Percentiles rank a stretch among this genome's conserved stretches.
Conservation (phyloP, 441 rosid genomes). For the Hura crepitans region DNA sequence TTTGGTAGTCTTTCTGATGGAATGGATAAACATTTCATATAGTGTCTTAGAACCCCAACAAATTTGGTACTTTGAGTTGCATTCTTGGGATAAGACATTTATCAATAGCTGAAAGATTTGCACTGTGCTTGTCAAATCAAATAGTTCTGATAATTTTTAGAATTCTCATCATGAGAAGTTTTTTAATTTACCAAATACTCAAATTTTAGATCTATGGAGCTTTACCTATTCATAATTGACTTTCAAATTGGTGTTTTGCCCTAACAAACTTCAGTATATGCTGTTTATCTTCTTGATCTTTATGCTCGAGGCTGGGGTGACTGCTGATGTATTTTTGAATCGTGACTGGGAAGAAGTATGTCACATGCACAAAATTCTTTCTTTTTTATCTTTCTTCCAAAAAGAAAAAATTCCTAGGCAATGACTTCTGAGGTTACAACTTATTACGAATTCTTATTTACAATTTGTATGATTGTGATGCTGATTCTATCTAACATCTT, state of each 20-base stretch:
- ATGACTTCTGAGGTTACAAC: constrained; percentile 4
- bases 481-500: constrained; percentile 20
- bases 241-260: constrained; percentile 15
- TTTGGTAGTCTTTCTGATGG: background rate
- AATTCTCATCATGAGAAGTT: background rate
- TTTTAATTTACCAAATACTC: background rate
- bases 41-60: background rate
- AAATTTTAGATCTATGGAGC: background rate
- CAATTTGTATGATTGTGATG: background rate
- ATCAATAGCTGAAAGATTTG: background rate
- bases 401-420: background rate
- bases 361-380: background rate
- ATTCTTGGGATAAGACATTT: background rate
- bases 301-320: constrained; percentile 75
- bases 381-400: background rate
- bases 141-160: background rate
- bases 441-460: constrained; percentile 4
- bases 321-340: constrained; percentile 67
- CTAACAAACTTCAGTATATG: constrained; percentile 62
- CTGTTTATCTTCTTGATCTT: constrained; percentile 54
- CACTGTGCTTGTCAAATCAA: background rate
- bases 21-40: background rate
- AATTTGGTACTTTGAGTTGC: background rate
- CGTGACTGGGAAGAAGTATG: constrained; percentile 77
- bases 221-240: background rate